phyloP scores from a whole-genome alignment of 2,329 filamentous ascomycete species.

The Aureobasidium leucospermi region DNA sequence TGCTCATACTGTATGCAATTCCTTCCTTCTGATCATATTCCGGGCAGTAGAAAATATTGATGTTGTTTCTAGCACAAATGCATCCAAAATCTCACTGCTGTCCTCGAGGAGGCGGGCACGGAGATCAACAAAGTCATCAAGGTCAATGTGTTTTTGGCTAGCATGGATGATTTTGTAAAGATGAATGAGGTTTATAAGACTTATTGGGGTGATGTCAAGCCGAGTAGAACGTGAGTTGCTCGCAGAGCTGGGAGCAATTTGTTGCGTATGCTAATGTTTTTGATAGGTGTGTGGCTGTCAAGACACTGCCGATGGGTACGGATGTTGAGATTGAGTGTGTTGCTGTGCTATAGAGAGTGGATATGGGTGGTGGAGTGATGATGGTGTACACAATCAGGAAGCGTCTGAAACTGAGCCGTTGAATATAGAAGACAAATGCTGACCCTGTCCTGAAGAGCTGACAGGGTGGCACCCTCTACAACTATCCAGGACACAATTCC shows the following conservation, averaged over 20 bases:
- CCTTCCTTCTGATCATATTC: not conserved
- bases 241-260: no score
- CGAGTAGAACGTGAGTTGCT: conserved; percentile 25
- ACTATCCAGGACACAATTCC: no score
- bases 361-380: no score
- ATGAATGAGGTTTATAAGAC: conserved; percentile 49
- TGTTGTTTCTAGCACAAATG: conserved; percentile 41
- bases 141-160: conserved; percentile 58
- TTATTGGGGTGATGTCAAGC: conserved; percentile 28
- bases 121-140: conserved; percentile 57
- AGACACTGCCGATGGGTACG: conserved; percentile 43
- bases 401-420: no score
- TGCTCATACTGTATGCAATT: conserved; percentile 42
- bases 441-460: no score
- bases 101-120: conserved; percentile 55
- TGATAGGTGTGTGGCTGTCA: conserved; percentile 43
- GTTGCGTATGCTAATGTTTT: not conserved
- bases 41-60: not conserved
- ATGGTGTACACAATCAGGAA: no score
- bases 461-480: not conserved
- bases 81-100: conserved; percentile 51
- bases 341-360: conserved; percentile 28
- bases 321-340: conserved; percentile 50
- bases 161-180: conserved; percentile 56
- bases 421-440: no score